Percentiles rank a stretch among this genome's conserved stretches.
Conservation (phyloP, 1,284 basidiomycete genomes). For the Mixia osmundae region DNA sequence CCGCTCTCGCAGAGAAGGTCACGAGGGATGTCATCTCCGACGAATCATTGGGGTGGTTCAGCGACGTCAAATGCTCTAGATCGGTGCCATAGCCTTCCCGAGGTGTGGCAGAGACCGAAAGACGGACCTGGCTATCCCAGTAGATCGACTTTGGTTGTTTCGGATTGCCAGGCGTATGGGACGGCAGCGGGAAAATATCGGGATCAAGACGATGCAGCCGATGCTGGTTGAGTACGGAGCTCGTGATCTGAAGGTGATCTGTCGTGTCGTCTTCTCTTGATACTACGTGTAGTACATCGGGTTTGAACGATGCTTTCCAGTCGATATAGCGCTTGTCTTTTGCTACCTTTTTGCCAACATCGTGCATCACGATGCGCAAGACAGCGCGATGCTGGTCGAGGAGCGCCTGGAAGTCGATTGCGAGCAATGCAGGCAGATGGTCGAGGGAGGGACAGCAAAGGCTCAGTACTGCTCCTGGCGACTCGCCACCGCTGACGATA, state of each 20-base stretch:
- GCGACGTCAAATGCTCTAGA: not conserved
- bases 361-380: not conserved
- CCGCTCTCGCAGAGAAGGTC: not conserved
- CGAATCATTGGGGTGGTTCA: not conserved
- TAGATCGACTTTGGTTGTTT: not conserved
- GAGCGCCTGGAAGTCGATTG: not conserved
- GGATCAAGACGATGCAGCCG: constrained; percentile 46
- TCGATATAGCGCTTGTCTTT: constrained; percentile 31
- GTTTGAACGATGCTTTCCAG: constrained; percentile 44
- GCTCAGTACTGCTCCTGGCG: constrained; percentile 19
- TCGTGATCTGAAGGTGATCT: constrained; percentile 47
- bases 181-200: constrained; percentile 46
- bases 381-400: too few species aligned
- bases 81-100: not conserved
- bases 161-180: constrained; percentile 27
- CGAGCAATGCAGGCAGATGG: too few species aligned
- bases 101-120: not conserved
- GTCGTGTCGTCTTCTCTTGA: constrained; percentile 17
- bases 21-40: not conserved
- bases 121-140: constrained; percentile 21
- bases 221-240: constrained; percentile 44
- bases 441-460: constrained; percentile 4
- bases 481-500: constrained; percentile 21
- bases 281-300: constrained; percentile 27
- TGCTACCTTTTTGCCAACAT: not conserved